Base-by-base conservation (phyloP, 768 basidiomycete species). In the Suillus occidentalis region DNA sequence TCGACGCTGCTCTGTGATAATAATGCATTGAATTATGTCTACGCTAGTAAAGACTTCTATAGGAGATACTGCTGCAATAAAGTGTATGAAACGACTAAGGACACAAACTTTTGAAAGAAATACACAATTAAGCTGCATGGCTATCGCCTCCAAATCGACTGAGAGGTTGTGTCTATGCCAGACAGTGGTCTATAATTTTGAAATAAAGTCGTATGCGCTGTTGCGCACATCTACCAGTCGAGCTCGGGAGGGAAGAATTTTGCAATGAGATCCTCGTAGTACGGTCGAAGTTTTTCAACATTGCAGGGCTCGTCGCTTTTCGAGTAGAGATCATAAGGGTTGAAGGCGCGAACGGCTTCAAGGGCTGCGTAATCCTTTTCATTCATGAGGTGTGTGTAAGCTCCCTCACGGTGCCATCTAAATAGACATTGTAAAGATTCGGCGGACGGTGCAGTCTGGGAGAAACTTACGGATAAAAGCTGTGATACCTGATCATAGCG, bases 271-370 rank as follows among this genome's bases (percentile, higher is more conserved):
- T 78, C 77, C 72, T 91, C 83, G 73, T 97, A 97, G 78, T 97
- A 97, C 16, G 93, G 91, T 66, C 86, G 83, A 28, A 97, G 81
- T 71, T 83, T 81, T 52, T 82, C 85, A 16, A 83, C 81, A 60
- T 87, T 76, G 62, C 89, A 85, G 6, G 87, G 84, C 50, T 85
- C 84, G 70, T 96, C 92, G 71, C 84, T 86, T 79, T 97, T 97
- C 82, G 89, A 91, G 81, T 97, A 97, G 8, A 97, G 85, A 72
- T 96, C 95, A 77, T 96, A 97, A 0, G 95, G 94, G 77, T 96
- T 97, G 85, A 97, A 97, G 0, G 89, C 89, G 53, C 85, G 84
- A 36, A 94, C 93, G 18, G 93, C 94, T 47, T 82, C 85, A 39
- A 94, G 85, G 22, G 85, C 81, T 61, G 79, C 78, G 64, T 76